These are phyloP conservation scores for Nicotiana knightiana DNA, from an alignment of 257 asterid genomes.

Conservation along the genomic window DNA sequence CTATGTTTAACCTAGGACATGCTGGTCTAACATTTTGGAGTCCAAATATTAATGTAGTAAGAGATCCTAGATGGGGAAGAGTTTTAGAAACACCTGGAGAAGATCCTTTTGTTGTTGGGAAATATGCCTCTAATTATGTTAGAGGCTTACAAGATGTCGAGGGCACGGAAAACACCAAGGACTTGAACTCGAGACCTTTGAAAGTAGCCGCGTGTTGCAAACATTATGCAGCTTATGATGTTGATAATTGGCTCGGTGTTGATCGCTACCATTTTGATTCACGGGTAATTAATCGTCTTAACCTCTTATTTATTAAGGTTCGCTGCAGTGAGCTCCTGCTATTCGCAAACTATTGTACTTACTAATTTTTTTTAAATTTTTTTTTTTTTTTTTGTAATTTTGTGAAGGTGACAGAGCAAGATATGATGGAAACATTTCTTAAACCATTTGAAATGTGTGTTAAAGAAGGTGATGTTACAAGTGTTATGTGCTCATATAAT, in stretches of 20 bases:
- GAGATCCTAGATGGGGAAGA: conserved; percentile 60
- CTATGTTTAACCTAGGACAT: conserved; percentile 40
- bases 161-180: conserved; percentile 17
- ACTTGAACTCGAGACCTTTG: conserved; percentile 26
- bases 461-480: conserved; percentile 28
- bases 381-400: neutral
- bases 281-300: conserved; percentile 1
- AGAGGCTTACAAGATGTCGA: conserved; percentile 44
- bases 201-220: conserved; percentile 45
- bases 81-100: conserved; percentile 43
- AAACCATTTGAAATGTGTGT: conserved; percentile 46
- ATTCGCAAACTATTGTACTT: neutral
- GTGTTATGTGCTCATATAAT: conserved; percentile 53
- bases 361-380: neutral
- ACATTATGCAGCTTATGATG: conserved; percentile 47
- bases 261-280: conserved; percentile 31
- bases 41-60: conserved; percentile 40
- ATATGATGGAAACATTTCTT: conserved; percentile 42
- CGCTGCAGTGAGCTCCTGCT: neutral
- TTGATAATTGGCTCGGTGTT: conserved; percentile 36
- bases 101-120: conserved; percentile 39
- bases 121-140: conserved; percentile 33
- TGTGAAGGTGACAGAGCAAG: conserved; percentile 36
- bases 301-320: too few species aligned
- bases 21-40: conserved; percentile 56